Evolutionary conservation across 768 basidiomycete species (phyloP).

Genomic region (Clitopilus passeckerianus): DNA sequence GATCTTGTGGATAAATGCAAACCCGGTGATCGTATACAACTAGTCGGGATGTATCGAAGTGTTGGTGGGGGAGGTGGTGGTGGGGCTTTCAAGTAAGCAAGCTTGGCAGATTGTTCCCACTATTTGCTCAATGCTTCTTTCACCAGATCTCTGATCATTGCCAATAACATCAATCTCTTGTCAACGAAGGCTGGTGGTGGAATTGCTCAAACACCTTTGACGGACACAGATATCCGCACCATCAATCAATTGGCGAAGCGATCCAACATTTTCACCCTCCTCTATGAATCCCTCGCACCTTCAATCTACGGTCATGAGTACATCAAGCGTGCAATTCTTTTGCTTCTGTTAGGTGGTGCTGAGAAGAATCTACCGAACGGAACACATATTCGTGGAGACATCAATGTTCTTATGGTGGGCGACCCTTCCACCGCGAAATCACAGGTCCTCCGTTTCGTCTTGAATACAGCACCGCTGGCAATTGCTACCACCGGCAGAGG

Average conservation of each 20-base stretch:
- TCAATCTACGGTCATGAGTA: conserved; percentile 96
- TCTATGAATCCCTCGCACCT: conserved; percentile 93
- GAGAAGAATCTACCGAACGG: conserved; percentile 98
- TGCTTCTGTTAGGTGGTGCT: conserved; percentile 91
- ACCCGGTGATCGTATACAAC: conserved; percentile 94
- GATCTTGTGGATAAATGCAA: conserved; percentile 97
- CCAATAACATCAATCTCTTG: conserved; percentile 92
- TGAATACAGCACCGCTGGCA: conserved; percentile 92
- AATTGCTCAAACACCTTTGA: conserved; percentile 87
- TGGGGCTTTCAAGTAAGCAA: conserved; percentile 87
- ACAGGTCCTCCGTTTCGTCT: conserved; percentile 92
- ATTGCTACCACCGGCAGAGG: conserved; percentile 98
- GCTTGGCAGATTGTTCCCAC: conserved; percentile 6
- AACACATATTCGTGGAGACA: conserved; percentile 98
- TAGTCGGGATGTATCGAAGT: conserved; percentile 93
- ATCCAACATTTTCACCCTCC: conserved; percentile 78
- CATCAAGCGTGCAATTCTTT: conserved; percentile 91
- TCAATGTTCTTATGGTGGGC: conserved; percentile 99
- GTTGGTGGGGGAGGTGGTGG: conserved; percentile 79
- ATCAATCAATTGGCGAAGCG: conserved; percentile 94
- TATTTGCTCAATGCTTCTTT: conserved; percentile 5
- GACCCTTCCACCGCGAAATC: conserved; percentile 99
- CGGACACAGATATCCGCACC: conserved; percentile 90
- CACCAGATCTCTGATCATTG: conserved; percentile 82
- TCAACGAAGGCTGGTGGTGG: conserved; percentile 95